Conservation (phyloP, 106 monocot genomes). For the Posidonia australis region DNA sequence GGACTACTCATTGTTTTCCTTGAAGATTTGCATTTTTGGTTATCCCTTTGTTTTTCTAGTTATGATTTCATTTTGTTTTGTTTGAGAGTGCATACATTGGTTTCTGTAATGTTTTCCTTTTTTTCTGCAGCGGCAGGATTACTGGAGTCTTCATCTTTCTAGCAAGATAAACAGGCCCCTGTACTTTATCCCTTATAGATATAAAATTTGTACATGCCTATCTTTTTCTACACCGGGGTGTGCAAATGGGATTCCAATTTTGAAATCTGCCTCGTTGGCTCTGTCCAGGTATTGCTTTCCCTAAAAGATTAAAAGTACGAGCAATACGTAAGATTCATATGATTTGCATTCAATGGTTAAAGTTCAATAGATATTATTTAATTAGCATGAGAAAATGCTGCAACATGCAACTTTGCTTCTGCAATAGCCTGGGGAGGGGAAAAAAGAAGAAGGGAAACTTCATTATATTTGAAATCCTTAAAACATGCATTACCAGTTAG, state of each 20-base stretch:
- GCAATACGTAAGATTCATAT: no score
- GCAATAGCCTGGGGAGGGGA: no score
- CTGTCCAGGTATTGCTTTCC: conserved; percentile 3
- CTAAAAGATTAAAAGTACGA: neutral
- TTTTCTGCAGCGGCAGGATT: neutral
- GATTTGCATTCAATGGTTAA: no score
- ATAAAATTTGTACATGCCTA: conserved; percentile 5
- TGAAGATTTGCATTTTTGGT: neutral
- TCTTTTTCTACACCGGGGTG: neutral
- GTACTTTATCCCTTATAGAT: neutral
- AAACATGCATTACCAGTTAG: no score
- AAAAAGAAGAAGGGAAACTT: no score
- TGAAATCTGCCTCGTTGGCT: conserved; percentile 2
- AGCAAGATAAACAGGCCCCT: conserved; percentile 1
- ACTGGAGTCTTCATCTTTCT: conserved; percentile 1
- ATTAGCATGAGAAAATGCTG: no score
- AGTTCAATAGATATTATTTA: no score
- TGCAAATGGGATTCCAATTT: neutral
- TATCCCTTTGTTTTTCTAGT: neutral
- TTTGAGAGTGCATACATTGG: neutral
- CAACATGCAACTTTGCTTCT: no score
- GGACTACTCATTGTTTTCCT: neutral
- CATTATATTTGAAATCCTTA: no score
- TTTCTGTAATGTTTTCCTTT: neutral
- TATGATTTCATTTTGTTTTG: neutral